Base-by-base conservation (phyloP, 2,329 filamentous ascomycete species). In the Curvularia sp. region DNA sequence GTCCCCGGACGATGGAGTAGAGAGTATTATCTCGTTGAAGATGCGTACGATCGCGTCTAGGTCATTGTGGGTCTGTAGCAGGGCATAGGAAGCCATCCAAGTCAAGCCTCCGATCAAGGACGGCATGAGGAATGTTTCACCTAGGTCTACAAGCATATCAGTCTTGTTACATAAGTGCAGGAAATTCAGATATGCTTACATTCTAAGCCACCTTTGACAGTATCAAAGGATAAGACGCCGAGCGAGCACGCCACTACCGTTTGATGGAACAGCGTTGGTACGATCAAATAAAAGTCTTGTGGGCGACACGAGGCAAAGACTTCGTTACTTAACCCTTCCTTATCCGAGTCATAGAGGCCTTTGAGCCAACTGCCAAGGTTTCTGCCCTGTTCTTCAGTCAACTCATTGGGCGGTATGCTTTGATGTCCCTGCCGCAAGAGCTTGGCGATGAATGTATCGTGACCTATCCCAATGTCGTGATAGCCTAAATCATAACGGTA, bases 291-390 rank as follows among this genome's bases (percentile, higher is more conserved):
- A 72, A 95, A 95, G 39, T 93, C 88, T 70, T 93, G 91, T 1
- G 92, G 92, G 1, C 89, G 88, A 67, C 91, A 95, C 1, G 89
- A 90, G 8, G 90, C 88, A 86, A 94, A 91, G 7, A 94, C 80
- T 57, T 94, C 91, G 68, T 95, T 91, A 7, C 88, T 88, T 3
- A 95, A 85, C 0, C 89, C 90, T 66, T 93, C 90, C 7, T 85
- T 87, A 8, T 73, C 73, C 13, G 71, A 65, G 62, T 91, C 88
- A 66, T 92, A 94, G 2, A 96, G 83, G 0, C 90, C 90, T 30
- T 87, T 86, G 22, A 94, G 87, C 91, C 92, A 96, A 28, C 87
- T 88, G 44, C 84, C 84, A 0, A 95, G 79, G 64, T 92, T 88
- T 4, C 80, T 84, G 42, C 84, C 83, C 66, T 87, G 84, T 68